Percentiles rank a stretch among this genome's conserved stretches.
Conservation (phyloP, 345 rosid genomes). For the Arabidopsis arenosa region DNA sequence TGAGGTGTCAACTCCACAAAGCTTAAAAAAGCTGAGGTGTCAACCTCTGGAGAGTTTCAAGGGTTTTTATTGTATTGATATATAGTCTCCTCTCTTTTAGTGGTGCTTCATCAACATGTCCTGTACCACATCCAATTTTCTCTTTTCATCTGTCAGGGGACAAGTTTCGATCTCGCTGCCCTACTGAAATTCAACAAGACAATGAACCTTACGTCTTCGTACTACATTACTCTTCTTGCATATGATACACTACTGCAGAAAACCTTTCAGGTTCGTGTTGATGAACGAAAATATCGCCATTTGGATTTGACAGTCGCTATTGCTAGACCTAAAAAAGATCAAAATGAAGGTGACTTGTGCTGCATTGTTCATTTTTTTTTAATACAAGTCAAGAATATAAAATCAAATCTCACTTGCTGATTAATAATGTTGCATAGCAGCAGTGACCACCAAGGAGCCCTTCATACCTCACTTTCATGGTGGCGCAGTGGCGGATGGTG, state of each 20-base stretch:
- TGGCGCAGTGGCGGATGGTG: neutral
- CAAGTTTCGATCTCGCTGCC: neutral
- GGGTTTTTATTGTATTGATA: no score
- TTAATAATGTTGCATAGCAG: neutral
- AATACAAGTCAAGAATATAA: neutral
- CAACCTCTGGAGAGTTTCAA: no score
- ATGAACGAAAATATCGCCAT: neutral
- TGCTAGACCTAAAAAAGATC: neutral
- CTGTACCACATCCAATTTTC: neutral
- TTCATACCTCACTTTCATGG: conserved; percentile 6
- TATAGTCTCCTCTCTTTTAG: no score
- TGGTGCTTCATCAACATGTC: no score
- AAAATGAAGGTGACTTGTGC: neutral
- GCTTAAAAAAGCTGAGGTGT: no score
- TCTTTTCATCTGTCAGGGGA: neutral
- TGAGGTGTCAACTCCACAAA: no score
- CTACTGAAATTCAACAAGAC: neutral
- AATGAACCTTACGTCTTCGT: neutral
- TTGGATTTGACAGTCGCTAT: neutral
- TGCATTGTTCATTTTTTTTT: neutral
- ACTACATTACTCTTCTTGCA: conserved; percentile 12
- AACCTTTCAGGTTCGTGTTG: conserved; percentile 6
- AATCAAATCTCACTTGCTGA: no score
- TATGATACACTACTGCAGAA: neutral
- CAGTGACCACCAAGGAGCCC: neutral